Evolutionary conservation across 1,284 basidiomycete genomes (phyloP), one percentile per base, ranked within the genome.

Genomic region (Trichosporon ovoides): DNA sequence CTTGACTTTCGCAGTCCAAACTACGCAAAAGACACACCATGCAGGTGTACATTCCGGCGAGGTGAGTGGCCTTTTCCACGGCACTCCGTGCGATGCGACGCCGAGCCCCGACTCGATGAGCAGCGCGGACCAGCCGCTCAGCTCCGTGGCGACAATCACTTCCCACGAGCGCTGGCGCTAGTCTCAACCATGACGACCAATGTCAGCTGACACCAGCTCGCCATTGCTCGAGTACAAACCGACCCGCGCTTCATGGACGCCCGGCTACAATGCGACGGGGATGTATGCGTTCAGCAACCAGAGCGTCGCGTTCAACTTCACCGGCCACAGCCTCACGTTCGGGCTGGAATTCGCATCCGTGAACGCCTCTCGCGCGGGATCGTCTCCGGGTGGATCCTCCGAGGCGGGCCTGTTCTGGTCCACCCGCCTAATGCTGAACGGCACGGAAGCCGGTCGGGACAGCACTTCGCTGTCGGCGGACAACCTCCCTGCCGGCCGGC

Each of bases 181-280:
- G n/a, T n/a, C n/a, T n/a, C n/a, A n/a, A 2, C 13, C n/a, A n/a
- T n/a, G 6, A 5, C 16, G 12, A 4, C 16, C 35, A 5, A 37
- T 13, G 22, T 16, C 22, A 28, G 4, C 33, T 38, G 14, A 38
- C 10, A 7, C 14, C 61, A 72, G 69, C 51, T 71, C 70, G 6
- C 68, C 72, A 10, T 50, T 70, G 6, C 60, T 74, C 55, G 18
- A 28, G 1, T 71, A 68, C 53, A 28, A 38, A 16, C 69, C 71
- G 28, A 71, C 68, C 52, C 66, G 60, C n/a, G 48, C 43, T 14
- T 22, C 43, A 9, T 48, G 43, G 43, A 48, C 43, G 43, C 43
- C 43, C 22, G 24, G 43, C 24, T 11, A n/a, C 16, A 48, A 48
- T 16, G 43, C 22, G 12, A 48, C 43, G 16, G 22, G 24, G 7